A percentile compares a stretch with the other conserved stretches of the same genome.
These are phyloP conservation scores for Phytophthora palmivora DNA, from an alignment of 352 stramenopile species.

Conservation along the genomic window DNA sequence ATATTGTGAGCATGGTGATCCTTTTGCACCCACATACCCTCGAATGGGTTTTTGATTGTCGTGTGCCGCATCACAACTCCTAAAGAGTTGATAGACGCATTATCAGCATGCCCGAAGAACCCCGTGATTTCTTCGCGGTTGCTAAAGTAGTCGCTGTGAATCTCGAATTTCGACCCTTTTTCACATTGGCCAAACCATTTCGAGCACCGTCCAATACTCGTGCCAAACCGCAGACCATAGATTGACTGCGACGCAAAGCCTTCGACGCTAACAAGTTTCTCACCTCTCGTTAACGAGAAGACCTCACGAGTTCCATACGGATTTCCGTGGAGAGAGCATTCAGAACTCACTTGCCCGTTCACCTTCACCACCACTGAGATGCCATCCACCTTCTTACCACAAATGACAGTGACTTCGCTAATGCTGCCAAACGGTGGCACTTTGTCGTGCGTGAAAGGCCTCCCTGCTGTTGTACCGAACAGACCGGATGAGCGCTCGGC, in stretches of 20 bases:
- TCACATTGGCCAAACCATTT: constrained; percentile 84
- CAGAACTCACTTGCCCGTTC: constrained; percentile 45
- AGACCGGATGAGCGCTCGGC: constrained; percentile 59
- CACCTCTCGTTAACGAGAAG: constrained; percentile 58
- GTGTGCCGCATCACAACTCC: constrained; percentile 71
- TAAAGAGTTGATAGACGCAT: constrained; percentile 68
- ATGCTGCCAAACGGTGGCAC: constrained; percentile 73
- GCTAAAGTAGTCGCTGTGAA: constrained; percentile 55
- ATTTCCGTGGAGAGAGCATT: constrained; percentile 69
- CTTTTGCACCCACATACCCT: constrained; percentile 74
- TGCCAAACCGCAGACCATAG: constrained; percentile 71
- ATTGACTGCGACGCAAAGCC: constrained; percentile 79
- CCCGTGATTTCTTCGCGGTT: constrained; percentile 79
- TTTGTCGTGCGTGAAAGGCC: constrained; percentile 66
- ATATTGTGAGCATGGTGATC: constrained; percentile 16
- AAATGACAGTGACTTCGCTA: constrained; percentile 67
- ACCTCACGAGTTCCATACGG: constrained; percentile 72
- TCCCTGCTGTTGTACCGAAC: constrained; percentile 49
- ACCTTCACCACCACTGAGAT: constrained; percentile 70
- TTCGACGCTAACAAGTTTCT: constrained; percentile 71
- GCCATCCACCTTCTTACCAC: constrained; percentile 72
- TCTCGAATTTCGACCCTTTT: constrained; percentile 71
- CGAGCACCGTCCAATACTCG: constrained; percentile 58
- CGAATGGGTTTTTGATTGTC: constrained; percentile 79
- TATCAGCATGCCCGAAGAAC: constrained; percentile 69